Evolutionary conservation across 2,329 filamentous ascomycete species (phyloP).

Genomic region (Fusarium citri): DNA sequence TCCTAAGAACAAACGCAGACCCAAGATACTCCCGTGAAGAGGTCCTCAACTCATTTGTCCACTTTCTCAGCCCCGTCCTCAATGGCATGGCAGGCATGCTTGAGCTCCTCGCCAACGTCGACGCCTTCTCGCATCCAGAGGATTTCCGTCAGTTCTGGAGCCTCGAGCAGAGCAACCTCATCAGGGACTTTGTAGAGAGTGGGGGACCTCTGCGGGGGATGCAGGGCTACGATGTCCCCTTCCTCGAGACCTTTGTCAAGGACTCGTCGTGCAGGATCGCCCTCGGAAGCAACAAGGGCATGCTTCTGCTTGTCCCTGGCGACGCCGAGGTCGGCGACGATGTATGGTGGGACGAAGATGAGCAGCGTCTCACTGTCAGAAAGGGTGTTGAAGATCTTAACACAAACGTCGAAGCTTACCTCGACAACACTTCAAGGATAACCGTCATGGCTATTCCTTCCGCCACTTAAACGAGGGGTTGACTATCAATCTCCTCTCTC

Average conservation of each 20-base stretch:
- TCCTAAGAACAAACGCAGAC: conserved; percentile 22
- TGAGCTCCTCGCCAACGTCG: conserved; percentile 49
- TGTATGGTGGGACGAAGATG: conserved; percentile 42
- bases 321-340: conserved; percentile 46
- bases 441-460: conserved; percentile 40
- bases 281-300: conserved; percentile 44
- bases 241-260: conserved; percentile 43
- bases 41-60: conserved; percentile 49
- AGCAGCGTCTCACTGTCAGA: conserved; percentile 38
- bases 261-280: conserved; percentile 44
- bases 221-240: conserved; percentile 45
- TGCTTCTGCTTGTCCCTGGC: conserved; percentile 45
- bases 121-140: conserved; percentile 48
- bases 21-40: conserved; percentile 44
- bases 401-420: conserved; percentile 34
- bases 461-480: conserved; percentile 31
- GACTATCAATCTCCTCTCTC: background rate
- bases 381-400: conserved; percentile 33
- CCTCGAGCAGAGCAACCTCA: conserved; percentile 50
- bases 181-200: conserved; percentile 49
- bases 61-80: conserved; percentile 50
- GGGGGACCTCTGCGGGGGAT: conserved; percentile 39
- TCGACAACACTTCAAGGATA: conserved; percentile 41
- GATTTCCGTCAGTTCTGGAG: conserved; percentile 53
- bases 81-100: conserved; percentile 51